These are phyloP conservation scores for Lentinula aciculospora DNA, from an alignment of 768 basidiomycete species.

Conservation along the genomic window DNA sequence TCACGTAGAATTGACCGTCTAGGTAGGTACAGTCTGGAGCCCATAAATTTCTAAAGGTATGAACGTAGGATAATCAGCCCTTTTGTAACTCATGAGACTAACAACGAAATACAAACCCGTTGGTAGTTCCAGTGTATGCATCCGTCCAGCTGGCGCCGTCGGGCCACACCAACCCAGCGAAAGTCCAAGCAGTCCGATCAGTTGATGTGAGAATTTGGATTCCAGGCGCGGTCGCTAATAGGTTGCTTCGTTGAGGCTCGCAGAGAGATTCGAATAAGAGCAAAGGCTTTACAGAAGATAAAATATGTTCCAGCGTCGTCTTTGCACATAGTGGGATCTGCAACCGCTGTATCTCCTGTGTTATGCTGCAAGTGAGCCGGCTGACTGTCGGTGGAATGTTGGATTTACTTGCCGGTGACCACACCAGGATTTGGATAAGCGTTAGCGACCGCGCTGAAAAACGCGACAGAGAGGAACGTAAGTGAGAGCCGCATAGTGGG, in stretches of 20 bases:
- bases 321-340: constrained; percentile 25
- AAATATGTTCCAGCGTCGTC: constrained; percentile 24
- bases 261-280: not conserved
- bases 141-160: constrained; percentile 28
- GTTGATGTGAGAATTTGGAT: constrained; percentile 26
- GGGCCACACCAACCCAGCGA: constrained; percentile 24
- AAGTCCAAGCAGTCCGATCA: constrained; percentile 24
- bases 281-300: constrained; percentile 19
- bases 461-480: not conserved
- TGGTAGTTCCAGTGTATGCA: constrained; percentile 22
- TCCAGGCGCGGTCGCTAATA: constrained; percentile 22
- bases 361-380: not conserved
- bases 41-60: constrained; percentile 19
- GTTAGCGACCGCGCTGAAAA: not conserved
- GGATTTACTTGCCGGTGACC: not conserved
- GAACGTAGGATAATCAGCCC: not conserved
- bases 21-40: constrained; percentile 29
- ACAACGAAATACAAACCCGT: constrained; percentile 15
- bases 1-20: constrained; percentile 8
- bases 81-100: not conserved
- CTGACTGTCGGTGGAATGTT: not conserved
- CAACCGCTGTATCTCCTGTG: constrained; percentile 16
- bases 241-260: not conserved
- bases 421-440: not conserved
- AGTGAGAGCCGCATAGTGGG: not conserved